Conservation (phyloP, 2,329 filamentous ascomycete genomes). For the Epichloe sibirici region DNA sequence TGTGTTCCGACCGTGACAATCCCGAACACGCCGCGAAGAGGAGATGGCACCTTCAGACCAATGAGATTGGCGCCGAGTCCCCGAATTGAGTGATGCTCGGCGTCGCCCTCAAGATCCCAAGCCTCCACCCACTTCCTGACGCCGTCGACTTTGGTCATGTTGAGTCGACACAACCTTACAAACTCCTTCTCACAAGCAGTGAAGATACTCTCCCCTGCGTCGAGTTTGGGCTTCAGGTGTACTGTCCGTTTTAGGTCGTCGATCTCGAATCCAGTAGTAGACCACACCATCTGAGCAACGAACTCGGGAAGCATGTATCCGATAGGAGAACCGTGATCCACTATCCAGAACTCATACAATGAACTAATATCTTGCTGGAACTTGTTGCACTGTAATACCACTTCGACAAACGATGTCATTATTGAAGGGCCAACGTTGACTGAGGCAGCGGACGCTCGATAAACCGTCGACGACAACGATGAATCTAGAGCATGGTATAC, state of each 20-base stretch:
- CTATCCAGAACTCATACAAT: conserved; percentile 14
- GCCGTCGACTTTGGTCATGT: conserved; percentile 14
- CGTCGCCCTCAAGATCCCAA: conserved; percentile 5
- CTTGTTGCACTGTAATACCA: conserved; percentile 16
- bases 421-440: too few relatives aligned
- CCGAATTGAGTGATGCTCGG: conserved; percentile 17
- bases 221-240: conserved; percentile 9
- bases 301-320: conserved; percentile 16
- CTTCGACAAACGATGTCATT: conserved; percentile 9
- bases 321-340: conserved; percentile 11
- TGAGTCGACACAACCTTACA: conserved; percentile 14
- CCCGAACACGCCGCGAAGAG: conserved; percentile 22
- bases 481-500: neutral
- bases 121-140: conserved; percentile 15
- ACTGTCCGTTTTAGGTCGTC: conserved; percentile 9
- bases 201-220: neutral
- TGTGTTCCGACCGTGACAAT: conserved; percentile 25
- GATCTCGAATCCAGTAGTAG: conserved; percentile 10
- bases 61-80: conserved; percentile 10
- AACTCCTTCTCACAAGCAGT: conserved; percentile 7
- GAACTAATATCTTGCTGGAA: conserved; percentile 7
- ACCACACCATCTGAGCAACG: conserved; percentile 12
- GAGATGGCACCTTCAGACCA: conserved; percentile 19
- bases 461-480: neutral
- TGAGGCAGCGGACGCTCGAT: neutral